Evolutionary conservation across 2,329 filamentous ascomycete species (phyloP).

Genomic region (Cercospora brassicicola): DNA sequence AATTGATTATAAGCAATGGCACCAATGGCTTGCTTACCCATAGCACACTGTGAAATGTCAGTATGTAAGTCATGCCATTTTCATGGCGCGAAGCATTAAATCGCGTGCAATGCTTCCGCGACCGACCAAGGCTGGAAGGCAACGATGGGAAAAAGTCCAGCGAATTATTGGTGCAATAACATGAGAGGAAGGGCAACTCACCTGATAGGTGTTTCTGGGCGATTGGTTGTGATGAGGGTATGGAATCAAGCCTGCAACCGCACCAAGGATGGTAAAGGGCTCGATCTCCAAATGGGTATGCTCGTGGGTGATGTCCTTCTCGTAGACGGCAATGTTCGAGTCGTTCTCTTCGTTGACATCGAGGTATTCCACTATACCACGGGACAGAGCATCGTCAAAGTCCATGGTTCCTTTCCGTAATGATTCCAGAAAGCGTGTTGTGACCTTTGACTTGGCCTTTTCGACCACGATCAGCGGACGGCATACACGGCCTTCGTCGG

Average conservation of each 20-base stretch:
- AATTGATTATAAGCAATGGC: slow-evolving; percentile 98
- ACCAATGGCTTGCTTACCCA: slow-evolving; percentile 99
- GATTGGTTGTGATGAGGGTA: slow-evolving; percentile 99
- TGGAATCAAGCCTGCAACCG: slow-evolving; percentile 92
- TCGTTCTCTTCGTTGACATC: slow-evolving; percentile 99
- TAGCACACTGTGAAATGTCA: slow-evolving; percentile 57
- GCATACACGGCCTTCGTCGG: slow-evolving; percentile 95
- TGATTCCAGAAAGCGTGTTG: slow-evolving; percentile 72
- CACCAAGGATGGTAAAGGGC: slow-evolving; percentile 93
- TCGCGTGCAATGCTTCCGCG: too few species aligned
- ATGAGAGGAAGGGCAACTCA: too few species aligned
- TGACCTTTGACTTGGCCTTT: slow-evolving; percentile 78
- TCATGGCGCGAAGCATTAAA: too few species aligned
- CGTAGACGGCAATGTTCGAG: slow-evolving; percentile 85
- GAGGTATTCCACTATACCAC: slow-evolving; percentile 90
- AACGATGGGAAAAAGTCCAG: too few species aligned
- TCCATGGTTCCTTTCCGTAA: slow-evolving; percentile 79
- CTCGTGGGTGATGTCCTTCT: slow-evolving; percentile 75
- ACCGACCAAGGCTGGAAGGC: too few species aligned
- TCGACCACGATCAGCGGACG: slow-evolving; percentile 94
- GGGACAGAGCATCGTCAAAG: slow-evolving; percentile 90
- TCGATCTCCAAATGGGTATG: slow-evolving; percentile 97
- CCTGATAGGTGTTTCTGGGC: slow-evolving; percentile 83
- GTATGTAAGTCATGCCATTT: too few species aligned
- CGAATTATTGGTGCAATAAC: too few species aligned